Percentiles rank a stretch among this genome's conserved stretches.
Conservation (phyloP, 805 yeast species). For the Ogataea angusta region DNA sequence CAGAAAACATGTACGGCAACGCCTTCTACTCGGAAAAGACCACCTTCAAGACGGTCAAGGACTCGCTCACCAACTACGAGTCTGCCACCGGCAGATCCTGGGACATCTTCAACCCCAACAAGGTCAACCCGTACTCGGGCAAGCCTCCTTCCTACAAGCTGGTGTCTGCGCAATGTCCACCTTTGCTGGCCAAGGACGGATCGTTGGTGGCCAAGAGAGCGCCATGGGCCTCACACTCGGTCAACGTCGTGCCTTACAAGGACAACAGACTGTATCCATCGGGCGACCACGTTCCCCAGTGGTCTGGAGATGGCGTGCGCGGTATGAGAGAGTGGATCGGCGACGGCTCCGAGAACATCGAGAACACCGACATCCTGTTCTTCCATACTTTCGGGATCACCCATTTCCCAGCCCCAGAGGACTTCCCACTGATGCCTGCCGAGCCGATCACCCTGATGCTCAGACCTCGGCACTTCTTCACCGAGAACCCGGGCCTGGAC, state of each 20-base stretch:
- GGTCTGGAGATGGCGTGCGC: slow-evolving; percentile 64
- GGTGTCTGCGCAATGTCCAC: slow-evolving; percentile 72
- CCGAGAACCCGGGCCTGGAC: slow-evolving; percentile 74
- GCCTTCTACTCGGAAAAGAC: slow-evolving; percentile 67
- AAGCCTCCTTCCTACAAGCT: slow-evolving; percentile 75
- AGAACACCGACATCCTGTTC: slow-evolving; percentile 66
- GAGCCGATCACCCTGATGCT: slow-evolving; percentile 73
- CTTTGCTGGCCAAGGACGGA: slow-evolving; percentile 68
- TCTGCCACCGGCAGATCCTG: slow-evolving; percentile 67
- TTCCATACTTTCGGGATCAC: slow-evolving; percentile 85
- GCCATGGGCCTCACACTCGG: slow-evolving; percentile 68
- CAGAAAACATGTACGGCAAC: slow-evolving; percentile 75
- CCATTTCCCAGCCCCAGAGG: slow-evolving; percentile 87
- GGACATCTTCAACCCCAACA: slow-evolving; percentile 74
- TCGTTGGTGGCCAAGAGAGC: slow-evolving; percentile 79
- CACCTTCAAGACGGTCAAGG: slow-evolving; percentile 64
- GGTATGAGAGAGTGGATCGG: slow-evolving; percentile 71
- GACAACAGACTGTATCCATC: slow-evolving; percentile 79
- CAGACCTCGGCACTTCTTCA: slow-evolving; percentile 77
- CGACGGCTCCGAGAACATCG: slow-evolving; percentile 54
- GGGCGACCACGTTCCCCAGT: slow-evolving; percentile 73
- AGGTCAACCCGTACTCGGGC: slow-evolving; percentile 64
- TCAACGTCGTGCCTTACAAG: slow-evolving; percentile 67
- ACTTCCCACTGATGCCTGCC: slow-evolving; percentile 86
- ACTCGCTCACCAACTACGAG: slow-evolving; percentile 60